Evolutionary conservation across 2,329 filamentous ascomycete genomes (phyloP).

Genomic region (Verticillium alfalfae): DNA sequence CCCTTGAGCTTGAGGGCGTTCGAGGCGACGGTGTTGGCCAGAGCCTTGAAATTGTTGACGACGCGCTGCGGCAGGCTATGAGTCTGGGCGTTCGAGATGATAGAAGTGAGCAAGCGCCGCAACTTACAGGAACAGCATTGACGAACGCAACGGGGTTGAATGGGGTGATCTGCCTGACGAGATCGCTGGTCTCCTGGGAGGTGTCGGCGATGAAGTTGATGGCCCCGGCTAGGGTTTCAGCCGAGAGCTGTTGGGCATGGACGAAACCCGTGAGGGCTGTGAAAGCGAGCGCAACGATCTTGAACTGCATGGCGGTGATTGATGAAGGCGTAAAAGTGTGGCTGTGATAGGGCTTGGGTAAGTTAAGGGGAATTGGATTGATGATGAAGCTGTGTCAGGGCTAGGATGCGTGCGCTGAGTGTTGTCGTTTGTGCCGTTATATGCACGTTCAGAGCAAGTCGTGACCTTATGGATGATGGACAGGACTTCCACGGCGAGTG

Average conservation of each 20-base stretch:
- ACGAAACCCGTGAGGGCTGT: slow-evolving; percentile 9
- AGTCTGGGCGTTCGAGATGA: not conserved
- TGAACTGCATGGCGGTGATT: slow-evolving; percentile 12
- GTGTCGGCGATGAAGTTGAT: slow-evolving; percentile 9
- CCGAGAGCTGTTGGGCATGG: slow-evolving; percentile 6
- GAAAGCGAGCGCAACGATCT: slow-evolving; percentile 11
- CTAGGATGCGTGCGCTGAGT: too few relatives aligned
- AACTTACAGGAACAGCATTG: slow-evolving; percentile 2
- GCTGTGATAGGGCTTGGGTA: not conserved
- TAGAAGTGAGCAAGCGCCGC: not conserved
- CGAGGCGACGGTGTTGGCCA: slow-evolving; percentile 1
- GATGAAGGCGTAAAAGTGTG: not conserved
- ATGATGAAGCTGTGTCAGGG: not conserved
- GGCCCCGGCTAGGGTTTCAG: slow-evolving; percentile 4
- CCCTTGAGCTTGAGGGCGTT: not conserved
- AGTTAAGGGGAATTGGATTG: not conserved
- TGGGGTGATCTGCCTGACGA: slow-evolving; percentile 2
- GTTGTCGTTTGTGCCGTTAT: too few relatives aligned
- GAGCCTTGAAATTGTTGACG: slow-evolving; percentile 2
- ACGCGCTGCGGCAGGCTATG: not conserved
- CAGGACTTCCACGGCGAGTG: not conserved
- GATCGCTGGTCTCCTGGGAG: slow-evolving; percentile 6
- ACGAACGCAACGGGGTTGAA: not conserved
- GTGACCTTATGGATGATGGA: too few relatives aligned
- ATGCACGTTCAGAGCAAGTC: too few relatives aligned